Evolutionary conservation across 2,329 filamentous ascomycete species (phyloP).

Genomic region (Exophiala dermatitidis): DNA sequence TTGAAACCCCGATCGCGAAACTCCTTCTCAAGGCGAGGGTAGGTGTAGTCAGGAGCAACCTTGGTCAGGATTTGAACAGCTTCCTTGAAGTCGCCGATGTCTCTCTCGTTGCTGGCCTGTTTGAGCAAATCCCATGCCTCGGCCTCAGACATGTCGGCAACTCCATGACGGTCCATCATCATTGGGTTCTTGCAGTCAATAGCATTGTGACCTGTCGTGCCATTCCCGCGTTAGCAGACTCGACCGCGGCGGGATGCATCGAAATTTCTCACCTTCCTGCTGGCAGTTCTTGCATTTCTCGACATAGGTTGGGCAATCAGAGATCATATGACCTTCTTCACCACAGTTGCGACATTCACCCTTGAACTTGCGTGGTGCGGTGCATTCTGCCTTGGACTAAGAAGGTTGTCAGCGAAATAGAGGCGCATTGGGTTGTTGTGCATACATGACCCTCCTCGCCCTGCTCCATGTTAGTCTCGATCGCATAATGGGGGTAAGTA

Average conservation of each 20-base stretch:
- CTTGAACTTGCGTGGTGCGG: slow-evolving; percentile 42
- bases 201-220: slow-evolving; percentile 38
- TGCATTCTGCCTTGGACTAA: slow-evolving; percentile 39
- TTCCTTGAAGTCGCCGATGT: slow-evolving; percentile 47
- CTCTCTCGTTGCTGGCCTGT: slow-evolving; percentile 42
- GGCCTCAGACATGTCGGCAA: slow-evolving; percentile 43
- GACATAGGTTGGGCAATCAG: slow-evolving; percentile 40
- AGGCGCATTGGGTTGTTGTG: neutral
- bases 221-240: neutral
- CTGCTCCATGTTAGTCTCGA: slow-evolving; percentile 12
- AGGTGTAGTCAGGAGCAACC: slow-evolving; percentile 40
- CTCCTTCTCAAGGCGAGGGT: slow-evolving; percentile 44
- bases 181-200: slow-evolving; percentile 42
- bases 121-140: slow-evolving; percentile 47
- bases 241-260: neutral
- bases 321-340: slow-evolving; percentile 40
- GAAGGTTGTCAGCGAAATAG: slow-evolving; percentile 1
- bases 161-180: slow-evolving; percentile 37
- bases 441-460: slow-evolving; percentile 35
- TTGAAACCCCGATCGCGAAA: slow-evolving; percentile 44
- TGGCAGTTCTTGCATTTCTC: slow-evolving; percentile 44
- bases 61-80: slow-evolving; percentile 47
- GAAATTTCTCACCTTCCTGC: slow-evolving; percentile 34
- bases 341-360: slow-evolving; percentile 42
- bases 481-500: neutral